Evolutionary conservation across 2,329 filamentous ascomycete species (phyloP).

Genomic region (Pleurostoma richardsiae): DNA sequence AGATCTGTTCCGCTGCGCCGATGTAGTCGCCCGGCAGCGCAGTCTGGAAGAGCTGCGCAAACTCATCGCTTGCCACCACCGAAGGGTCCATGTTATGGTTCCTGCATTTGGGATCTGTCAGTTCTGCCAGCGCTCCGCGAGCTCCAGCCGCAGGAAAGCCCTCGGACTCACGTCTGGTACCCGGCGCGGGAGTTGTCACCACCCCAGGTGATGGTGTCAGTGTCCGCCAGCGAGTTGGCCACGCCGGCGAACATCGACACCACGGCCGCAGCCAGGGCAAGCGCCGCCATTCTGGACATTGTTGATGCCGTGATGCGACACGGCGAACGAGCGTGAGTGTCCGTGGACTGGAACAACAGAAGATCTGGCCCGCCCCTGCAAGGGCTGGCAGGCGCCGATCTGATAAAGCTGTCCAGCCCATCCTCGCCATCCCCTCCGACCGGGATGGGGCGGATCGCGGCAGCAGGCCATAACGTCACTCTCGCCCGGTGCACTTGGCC

Average conservation of each 20-base stretch:
- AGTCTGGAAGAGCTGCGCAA: constrained; percentile 50
- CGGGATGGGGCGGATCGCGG: too few species aligned
- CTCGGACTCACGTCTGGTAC: constrained; percentile 41
- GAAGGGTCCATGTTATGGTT: constrained; percentile 62
- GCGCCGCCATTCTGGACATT: constrained; percentile 5
- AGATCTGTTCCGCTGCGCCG: constrained; percentile 44
- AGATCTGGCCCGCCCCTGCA: too few species aligned
- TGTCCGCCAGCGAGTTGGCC: constrained; percentile 30
- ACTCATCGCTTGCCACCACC: constrained; percentile 48
- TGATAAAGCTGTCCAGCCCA: too few species aligned
- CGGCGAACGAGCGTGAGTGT: constrained; percentile 4
- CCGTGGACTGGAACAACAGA: neutral
- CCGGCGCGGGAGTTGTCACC: constrained; percentile 49
- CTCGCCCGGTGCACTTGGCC: too few species aligned
- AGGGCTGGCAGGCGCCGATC: too few species aligned
- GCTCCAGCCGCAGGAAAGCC: too few species aligned
- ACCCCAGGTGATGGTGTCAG: constrained; percentile 56
- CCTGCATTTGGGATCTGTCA: constrained; percentile 9
- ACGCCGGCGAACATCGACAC: constrained; percentile 25
- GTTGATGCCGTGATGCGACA: constrained; percentile 1
- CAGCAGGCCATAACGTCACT: too few species aligned
- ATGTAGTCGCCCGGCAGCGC: constrained; percentile 46
- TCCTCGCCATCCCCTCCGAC: too few species aligned
- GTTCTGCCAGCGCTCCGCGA: too few species aligned
- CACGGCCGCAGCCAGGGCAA: constrained; percentile 12